Evolutionary conservation across 2,329 filamentous ascomycete genomes (phyloP).

Genomic region (Pestalotiopsis sp.): DNA sequence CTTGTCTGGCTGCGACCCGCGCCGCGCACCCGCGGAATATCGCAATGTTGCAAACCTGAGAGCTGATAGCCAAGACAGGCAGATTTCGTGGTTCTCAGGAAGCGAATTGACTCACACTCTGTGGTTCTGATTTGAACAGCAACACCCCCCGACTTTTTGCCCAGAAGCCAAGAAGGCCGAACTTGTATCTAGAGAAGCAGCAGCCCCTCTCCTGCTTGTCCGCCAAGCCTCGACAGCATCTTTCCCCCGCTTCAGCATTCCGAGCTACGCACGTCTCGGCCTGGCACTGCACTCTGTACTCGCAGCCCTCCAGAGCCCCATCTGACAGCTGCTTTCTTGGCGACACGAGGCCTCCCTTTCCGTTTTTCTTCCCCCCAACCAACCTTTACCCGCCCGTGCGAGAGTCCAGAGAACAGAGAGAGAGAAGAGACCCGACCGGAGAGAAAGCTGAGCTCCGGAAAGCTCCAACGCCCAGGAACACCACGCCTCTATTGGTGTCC

Average conservation of each 20-base stretch:
- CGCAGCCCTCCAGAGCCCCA: not conserved
- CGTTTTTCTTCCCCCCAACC: too few relatives aligned
- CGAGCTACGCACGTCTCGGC: not conserved
- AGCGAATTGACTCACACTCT: not conserved
- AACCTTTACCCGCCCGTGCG: not conserved
- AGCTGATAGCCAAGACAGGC: not conserved
- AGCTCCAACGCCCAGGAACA: not conserved
- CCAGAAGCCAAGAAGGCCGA: slow-evolving; percentile 4
- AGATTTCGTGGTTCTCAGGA: not conserved
- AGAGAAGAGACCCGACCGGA: not conserved
- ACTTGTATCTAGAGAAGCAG: not conserved
- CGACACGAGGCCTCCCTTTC: slow-evolving; percentile 9
- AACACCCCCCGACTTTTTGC: not conserved
- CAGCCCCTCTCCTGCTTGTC: not conserved
- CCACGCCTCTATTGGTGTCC: not conserved
- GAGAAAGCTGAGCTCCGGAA: not conserved
- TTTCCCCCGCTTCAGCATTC: slow-evolving; percentile 7
- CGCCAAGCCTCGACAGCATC: slow-evolving; percentile 3
- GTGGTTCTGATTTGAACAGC: not conserved
- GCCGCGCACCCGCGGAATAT: not conserved
- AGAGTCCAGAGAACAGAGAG: not conserved
- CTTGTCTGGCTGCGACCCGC: not conserved
- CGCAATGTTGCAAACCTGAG: not conserved
- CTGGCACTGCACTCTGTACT: not conserved
- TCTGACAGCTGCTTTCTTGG: slow-evolving; percentile 3